Conservation (phyloP, 2,329 filamentous ascomycete species). For the Incumbomyces delicatus region DNA sequence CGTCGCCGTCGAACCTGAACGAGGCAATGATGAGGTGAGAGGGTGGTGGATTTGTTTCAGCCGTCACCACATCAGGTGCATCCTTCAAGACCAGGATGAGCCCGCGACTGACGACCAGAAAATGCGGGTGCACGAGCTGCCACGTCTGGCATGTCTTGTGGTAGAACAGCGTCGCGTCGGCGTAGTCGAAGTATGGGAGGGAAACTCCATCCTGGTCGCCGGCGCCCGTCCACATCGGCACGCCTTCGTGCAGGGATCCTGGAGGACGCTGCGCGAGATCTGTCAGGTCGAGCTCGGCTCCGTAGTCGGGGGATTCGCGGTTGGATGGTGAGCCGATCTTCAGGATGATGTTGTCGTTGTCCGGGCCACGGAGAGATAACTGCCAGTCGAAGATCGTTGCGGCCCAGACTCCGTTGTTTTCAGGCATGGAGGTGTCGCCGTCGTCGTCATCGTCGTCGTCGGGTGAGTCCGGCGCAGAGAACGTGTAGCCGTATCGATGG, state of each 20-base stretch:
- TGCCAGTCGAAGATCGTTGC: neutral
- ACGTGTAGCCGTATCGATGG: neutral
- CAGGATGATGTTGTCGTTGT: neutral
- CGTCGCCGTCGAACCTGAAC: too few relatives aligned
- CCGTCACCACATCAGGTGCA: neutral
- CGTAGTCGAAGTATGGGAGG: conserved; percentile 3
- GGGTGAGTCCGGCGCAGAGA: neutral
- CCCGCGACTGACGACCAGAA: neutral
- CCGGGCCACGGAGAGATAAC: neutral
- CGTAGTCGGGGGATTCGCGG: neutral
- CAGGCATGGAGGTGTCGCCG: neutral
- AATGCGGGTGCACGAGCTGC: neutral
- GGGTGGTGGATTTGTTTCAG: neutral
- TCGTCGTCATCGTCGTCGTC: neutral
- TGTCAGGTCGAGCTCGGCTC: neutral
- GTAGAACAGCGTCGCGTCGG: conserved; percentile 2
- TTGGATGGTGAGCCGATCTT: neutral
- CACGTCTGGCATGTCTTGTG: neutral
- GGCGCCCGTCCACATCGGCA: neutral
- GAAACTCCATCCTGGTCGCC: conserved; percentile 1
- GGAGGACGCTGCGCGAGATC: neutral
- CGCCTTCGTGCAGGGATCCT: neutral
- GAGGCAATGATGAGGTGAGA: neutral
- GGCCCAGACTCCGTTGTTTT: neutral
- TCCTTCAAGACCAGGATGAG: neutral